Conservation (phyloP, 371 early-diverging fungal species). For the Coemansia sp. region DNA sequence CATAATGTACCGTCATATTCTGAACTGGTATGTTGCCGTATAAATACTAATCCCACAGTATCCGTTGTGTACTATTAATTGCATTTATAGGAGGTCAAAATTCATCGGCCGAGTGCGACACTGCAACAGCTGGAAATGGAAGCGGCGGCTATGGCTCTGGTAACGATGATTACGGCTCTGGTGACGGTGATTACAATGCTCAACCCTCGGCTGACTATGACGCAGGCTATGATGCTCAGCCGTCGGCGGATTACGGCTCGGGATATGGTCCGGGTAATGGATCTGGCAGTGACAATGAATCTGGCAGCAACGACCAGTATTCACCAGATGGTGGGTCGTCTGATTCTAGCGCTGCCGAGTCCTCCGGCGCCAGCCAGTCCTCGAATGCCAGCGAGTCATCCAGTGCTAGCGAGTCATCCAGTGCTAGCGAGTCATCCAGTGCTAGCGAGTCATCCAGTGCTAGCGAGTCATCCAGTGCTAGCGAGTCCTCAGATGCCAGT, state of each 20-base stretch:
- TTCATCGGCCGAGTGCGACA: background rate
- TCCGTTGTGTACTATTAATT: background rate
- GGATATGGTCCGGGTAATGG: background rate
- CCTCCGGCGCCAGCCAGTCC: background rate
- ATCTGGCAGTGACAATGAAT: background rate
- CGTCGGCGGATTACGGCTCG: background rate
- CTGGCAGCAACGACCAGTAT: background rate
- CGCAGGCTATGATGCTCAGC: background rate
- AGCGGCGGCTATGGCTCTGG: background rate
- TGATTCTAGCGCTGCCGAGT: background rate
- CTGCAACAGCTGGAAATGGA: background rate
- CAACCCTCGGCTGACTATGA: background rate
- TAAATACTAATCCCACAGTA: too few relatives aligned
- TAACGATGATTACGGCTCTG: background rate
- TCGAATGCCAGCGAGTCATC: background rate
- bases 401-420: background rate
- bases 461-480: background rate
- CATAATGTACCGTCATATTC: background rate
- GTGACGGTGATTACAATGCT: background rate
- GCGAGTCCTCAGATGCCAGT: background rate
- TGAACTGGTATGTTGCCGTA: too few relatives aligned
- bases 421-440: background rate
- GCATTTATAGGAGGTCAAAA: background rate
- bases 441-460: background rate
- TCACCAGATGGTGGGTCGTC: background rate